Base-by-base conservation (phyloP, 768 basidiomycete genomes). In the Crassisporium funariophilum region DNA sequence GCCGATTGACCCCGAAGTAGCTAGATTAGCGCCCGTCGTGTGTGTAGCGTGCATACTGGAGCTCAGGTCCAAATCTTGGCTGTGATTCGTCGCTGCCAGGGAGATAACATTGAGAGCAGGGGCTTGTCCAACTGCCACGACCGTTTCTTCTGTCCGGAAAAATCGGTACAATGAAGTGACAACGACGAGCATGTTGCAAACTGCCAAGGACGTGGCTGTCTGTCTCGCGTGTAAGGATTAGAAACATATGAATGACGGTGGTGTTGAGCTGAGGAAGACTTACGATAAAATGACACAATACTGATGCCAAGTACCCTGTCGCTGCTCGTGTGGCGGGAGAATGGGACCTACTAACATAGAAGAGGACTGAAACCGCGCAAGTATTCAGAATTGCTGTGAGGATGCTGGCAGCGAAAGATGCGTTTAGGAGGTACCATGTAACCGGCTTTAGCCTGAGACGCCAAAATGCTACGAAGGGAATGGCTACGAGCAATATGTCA, bases 121-220 rank as follows among this genome's bases (percentile, higher is more conserved):
- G 7, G 27, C 7, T 29, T 29, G 7, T 7, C 27, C 27, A 13
- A 29, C 27, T 29, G 7, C 27, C 8, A 29, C 27, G 27, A 41
- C 10, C 2, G 10, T 16, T 31, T 42, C 49, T 34, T 47, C 39
- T 7, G 39, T 9, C 16, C 55, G 35, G 21, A 56, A 46, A 5
- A 49, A 34, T 3, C 56, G 52, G 31, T 57, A 57, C n/a, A 54
- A 35, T 7, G 52, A 52, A 2, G 56, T 58, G 2, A 52, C 46
- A 4, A 58, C 48, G 3, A 58, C 44, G 7, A 58, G 51, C 15
- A 50, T 37, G 31, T 58, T 58, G 48, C 56, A 58, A 9, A 52
- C 56, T 9, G 55, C 36, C 1, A 58, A 23, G 3, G 56, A 54
- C 16, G 36, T 50, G 1, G 53, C 29, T 10, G 46, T 45, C 56